A percentile compares a stretch with the other conserved stretches of the same genome.
These are phyloP conservation scores for Chlorokybus atmophyticus DNA, from an alignment of 139 green algal species.

Conservation along the genomic window DNA sequence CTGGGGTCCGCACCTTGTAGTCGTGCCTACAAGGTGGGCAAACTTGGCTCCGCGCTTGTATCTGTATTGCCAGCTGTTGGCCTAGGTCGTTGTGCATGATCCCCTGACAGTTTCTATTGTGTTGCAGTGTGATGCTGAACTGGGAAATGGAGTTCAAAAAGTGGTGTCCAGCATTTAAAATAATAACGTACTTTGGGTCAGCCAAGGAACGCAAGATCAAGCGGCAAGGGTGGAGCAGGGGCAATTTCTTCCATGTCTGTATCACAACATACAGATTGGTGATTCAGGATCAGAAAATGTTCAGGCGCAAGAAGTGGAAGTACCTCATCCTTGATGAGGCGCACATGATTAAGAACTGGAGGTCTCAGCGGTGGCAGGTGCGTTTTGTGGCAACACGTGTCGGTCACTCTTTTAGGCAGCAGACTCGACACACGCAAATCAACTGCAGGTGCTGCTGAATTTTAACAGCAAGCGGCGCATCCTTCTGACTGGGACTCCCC, in stretches of 20 bases:
- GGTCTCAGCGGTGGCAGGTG: slow-evolving; percentile 90
- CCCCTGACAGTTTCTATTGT: no score
- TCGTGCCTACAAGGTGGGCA: slow-evolving; percentile 67
- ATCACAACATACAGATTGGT: slow-evolving; percentile 96
- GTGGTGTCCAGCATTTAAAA: slow-evolving; percentile 96
- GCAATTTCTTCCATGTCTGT: slow-evolving; percentile 95
- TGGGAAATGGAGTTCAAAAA: slow-evolving; percentile 99
- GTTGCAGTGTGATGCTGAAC: slow-evolving; percentile 96
- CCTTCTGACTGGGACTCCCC: slow-evolving; percentile 84
- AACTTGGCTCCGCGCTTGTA: no score
- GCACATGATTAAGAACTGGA: slow-evolving; percentile 99
- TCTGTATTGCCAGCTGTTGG: neutral
- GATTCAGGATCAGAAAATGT: slow-evolving; percentile 84
- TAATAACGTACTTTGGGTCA: slow-evolving; percentile 94
- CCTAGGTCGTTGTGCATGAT: neutral
- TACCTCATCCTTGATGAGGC: slow-evolving; percentile 98
- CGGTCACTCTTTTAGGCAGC: no score
- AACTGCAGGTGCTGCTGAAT: slow-evolving; percentile 89
- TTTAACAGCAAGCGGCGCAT: slow-evolving; percentile 89
- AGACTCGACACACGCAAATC: no score
- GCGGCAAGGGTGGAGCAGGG: slow-evolving; percentile 90
- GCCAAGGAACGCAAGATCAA: slow-evolving; percentile 76
- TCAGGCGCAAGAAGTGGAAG: slow-evolving; percentile 92
- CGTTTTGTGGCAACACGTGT: no score
- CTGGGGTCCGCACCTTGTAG: slow-evolving; percentile 88